Evolutionary conservation across 2,329 filamentous ascomycete species (phyloP).

Genomic region (Colletotrichum nymphaeae): DNA sequence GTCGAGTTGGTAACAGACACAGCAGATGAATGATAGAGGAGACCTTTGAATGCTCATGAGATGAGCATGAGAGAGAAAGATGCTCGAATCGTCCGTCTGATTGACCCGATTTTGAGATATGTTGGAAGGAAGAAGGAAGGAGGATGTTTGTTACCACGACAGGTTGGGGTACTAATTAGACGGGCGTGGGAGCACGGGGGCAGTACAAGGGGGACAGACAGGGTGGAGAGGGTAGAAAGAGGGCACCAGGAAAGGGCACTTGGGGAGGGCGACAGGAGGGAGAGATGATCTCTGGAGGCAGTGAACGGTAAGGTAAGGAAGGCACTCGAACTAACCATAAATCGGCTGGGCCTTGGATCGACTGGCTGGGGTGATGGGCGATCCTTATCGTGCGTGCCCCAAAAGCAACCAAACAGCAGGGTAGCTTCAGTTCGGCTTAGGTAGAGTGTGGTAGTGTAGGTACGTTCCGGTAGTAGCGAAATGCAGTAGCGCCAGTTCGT

Average conservation of each 20-base stretch:
- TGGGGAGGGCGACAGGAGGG: not conserved
- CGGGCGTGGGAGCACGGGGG: not conserved
- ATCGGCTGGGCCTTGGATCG: not conserved
- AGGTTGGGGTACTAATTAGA: constrained; percentile 1
- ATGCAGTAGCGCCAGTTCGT: constrained; percentile 6
- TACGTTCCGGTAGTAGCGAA: not conserved
- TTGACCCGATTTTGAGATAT: not conserved
- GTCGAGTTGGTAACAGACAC: not conserved
- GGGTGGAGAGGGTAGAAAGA: not conserved
- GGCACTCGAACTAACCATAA: not conserved
- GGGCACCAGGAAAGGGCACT: not conserved
- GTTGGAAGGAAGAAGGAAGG: not conserved
- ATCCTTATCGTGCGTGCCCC: constrained; percentile 45
- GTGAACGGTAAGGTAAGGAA: no score
- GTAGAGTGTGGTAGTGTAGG: not conserved
- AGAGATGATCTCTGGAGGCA: no score
- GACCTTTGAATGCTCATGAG: not conserved
- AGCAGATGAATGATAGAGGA: not conserved
- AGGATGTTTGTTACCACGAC: not conserved
- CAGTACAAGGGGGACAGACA: not conserved
- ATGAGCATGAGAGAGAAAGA: not conserved
- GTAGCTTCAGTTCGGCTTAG: not conserved
- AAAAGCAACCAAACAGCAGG: constrained; percentile 15
- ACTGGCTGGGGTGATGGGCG: constrained; percentile 38
- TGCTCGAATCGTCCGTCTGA: not conserved